These are phyloP conservation scores for Fusarium coffeatum DNA, from an alignment of 2,329 filamentous ascomycete species.

Conservation along the genomic window DNA sequence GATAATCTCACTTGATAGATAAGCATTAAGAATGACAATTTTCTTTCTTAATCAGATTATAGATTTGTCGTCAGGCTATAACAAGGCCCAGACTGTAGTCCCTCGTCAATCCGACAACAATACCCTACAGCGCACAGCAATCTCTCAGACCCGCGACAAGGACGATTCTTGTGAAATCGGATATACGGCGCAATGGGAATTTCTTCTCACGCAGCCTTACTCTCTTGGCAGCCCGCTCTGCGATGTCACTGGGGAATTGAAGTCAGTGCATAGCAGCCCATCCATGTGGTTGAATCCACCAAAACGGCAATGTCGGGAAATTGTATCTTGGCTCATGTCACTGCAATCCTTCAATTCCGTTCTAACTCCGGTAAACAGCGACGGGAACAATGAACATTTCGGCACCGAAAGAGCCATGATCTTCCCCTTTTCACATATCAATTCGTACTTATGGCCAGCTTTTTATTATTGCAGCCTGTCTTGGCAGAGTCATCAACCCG, in stretches of 20 bases:
- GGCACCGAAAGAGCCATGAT: neutral
- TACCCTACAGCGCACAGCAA: neutral
- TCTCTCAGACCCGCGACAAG: neutral
- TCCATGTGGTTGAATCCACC: neutral
- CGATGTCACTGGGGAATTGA: neutral
- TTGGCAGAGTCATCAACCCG: conserved; percentile 1
- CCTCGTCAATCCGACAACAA: neutral
- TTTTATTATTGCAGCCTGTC: neutral
- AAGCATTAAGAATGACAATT: fast-evolving
- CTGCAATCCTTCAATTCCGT: neutral
- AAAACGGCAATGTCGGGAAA: neutral
- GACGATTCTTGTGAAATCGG: neutral
- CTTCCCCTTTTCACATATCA: neutral
- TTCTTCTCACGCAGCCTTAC: no score
- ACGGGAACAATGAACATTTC: neutral
- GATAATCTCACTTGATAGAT: fast-evolving
- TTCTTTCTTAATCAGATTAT: neutral
- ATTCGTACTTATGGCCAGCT: no score
- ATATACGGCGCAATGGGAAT: neutral
- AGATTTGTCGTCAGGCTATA: neutral
- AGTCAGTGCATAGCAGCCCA: neutral
- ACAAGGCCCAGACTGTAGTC: neutral
- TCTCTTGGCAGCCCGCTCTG: neutral
- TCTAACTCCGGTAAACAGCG: neutral
- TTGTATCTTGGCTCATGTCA: neutral